A percentile compares a stretch with the other conserved stretches of the same genome.
Conservation (phyloP, 441 rosid genomes). For the Adansonia madagascariensis region DNA sequence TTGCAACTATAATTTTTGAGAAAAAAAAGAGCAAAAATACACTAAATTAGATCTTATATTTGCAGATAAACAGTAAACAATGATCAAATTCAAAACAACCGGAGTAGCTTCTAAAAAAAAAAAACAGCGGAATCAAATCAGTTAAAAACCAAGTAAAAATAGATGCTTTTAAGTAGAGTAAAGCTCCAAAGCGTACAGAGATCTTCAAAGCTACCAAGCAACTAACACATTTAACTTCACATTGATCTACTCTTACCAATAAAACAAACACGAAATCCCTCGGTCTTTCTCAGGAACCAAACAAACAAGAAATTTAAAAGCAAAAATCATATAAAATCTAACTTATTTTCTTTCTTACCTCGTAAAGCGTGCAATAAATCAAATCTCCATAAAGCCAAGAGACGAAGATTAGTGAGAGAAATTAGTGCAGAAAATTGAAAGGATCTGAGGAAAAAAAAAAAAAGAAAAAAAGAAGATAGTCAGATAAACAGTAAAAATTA, state of each 20-base stretch:
- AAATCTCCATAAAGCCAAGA: slow-evolving; percentile 44
- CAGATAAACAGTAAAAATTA: slow-evolving; percentile 23
- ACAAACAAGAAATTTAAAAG: slow-evolving; percentile 18
- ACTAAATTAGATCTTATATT: slow-evolving; percentile 15
- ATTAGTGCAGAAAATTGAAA: slow-evolving; percentile 22
- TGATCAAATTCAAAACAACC: background rate
- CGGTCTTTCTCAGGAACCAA: slow-evolving; percentile 37
- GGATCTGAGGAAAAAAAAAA: slow-evolving; percentile 32
- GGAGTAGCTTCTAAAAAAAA: background rate
- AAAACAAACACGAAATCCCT: slow-evolving; percentile 27
- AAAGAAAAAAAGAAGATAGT: slow-evolving; percentile 32
- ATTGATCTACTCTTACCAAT: slow-evolving; percentile 43
- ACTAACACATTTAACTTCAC: slow-evolving; percentile 23
- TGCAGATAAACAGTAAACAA: background rate
- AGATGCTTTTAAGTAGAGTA: background rate
- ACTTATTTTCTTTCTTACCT: slow-evolving; percentile 32
- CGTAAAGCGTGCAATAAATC: slow-evolving; percentile 36
- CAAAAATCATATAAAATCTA: background rate
- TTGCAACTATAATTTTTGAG: background rate
- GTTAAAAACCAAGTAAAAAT: slow-evolving; percentile 5
- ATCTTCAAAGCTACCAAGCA: slow-evolving; percentile 27
- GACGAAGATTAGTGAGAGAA: slow-evolving; percentile 21
- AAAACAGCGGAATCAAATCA: slow-evolving; percentile 19
- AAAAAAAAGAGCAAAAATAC: background rate
- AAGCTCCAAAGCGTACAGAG: slow-evolving; percentile 23